Conservation (phyloP, 768 basidiomycete genomes). For the Boletus coccyginus region DNA sequence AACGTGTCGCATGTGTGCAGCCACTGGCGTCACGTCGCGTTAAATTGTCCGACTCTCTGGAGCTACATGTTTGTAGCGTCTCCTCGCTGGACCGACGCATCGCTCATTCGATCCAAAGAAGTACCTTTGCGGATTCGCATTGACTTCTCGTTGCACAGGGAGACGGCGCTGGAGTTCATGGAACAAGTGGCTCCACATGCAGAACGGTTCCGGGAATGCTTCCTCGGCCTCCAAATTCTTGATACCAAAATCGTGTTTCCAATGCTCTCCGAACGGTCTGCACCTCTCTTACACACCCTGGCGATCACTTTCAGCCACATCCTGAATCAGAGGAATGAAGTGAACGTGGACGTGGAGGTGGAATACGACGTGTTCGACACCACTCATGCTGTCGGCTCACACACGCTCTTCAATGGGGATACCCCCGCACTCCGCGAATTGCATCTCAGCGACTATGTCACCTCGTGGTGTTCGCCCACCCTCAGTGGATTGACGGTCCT, state of each 20-base stretch:
- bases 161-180: not conserved
- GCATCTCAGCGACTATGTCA: not conserved
- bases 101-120: not conserved
- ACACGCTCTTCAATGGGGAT: not conserved
- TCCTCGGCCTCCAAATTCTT: not conserved
- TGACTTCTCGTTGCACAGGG: not conserved
- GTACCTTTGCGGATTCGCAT: not conserved
- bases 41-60: not conserved
- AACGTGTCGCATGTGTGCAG: conserved; percentile 1
- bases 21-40: not conserved
- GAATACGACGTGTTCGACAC: not conserved
- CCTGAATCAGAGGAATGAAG: not conserved
- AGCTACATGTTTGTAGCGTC: not conserved
- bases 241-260: not conserved
- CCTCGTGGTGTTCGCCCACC: not conserved
- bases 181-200: not conserved
- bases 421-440: not conserved
- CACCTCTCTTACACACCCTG: not conserved
- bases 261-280: not conserved
- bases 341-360: not conserved
- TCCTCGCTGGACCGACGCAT: not conserved
- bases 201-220: not conserved
- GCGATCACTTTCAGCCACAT: not conserved
- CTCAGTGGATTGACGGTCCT: conserved; percentile 1
- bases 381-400: not conserved